A percentile compares a stretch with the other conserved stretches of the same genome.
Evolutionary conservation across 2,329 filamentous ascomycete species (phyloP).

Genomic region (Alternaria dauci): DNA sequence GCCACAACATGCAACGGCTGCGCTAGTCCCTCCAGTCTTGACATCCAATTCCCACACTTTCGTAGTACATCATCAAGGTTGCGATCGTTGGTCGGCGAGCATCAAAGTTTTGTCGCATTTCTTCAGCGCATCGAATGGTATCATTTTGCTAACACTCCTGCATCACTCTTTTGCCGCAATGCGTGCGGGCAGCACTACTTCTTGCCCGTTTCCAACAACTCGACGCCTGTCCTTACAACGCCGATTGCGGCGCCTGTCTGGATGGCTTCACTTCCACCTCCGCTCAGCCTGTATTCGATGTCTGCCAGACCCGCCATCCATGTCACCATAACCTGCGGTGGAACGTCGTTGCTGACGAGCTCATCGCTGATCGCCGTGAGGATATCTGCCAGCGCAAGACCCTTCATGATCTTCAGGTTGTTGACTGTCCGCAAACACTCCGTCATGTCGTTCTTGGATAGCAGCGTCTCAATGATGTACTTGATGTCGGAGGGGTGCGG

Average conservation of each 20-base stretch:
- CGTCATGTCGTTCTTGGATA: constrained; percentile 86
- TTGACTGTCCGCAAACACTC: constrained; percentile 89
- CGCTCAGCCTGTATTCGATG: constrained; percentile 89
- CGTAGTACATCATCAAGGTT: not conserved
- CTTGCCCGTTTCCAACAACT: constrained; percentile 62
- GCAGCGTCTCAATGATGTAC: constrained; percentile 82
- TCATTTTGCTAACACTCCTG: constrained; percentile 10
- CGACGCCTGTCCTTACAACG: constrained; percentile 84
- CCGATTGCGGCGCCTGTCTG: constrained; percentile 95
- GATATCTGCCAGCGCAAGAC: constrained; percentile 91
- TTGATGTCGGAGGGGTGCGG: constrained; percentile 89
- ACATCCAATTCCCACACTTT: not conserved
- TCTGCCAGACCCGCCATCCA: constrained; percentile 93
- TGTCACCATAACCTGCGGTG: constrained; percentile 82
- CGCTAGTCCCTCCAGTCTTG: not conserved
- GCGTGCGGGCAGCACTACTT: constrained; percentile 13
- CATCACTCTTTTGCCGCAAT: not conserved
- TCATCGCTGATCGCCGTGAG: constrained; percentile 86
- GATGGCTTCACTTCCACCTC: constrained; percentile 84
- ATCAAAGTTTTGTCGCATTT: not conserved
- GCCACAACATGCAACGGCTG: not conserved
- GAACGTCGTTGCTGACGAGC: constrained; percentile 81
- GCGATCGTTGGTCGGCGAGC: not conserved
- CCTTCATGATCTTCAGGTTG: constrained; percentile 82
- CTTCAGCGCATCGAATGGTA: constrained; percentile 14